These are phyloP conservation scores for Penicillium freii DNA, from an alignment of 2,329 filamentous ascomycete genomes.

Conservation along the genomic window DNA sequence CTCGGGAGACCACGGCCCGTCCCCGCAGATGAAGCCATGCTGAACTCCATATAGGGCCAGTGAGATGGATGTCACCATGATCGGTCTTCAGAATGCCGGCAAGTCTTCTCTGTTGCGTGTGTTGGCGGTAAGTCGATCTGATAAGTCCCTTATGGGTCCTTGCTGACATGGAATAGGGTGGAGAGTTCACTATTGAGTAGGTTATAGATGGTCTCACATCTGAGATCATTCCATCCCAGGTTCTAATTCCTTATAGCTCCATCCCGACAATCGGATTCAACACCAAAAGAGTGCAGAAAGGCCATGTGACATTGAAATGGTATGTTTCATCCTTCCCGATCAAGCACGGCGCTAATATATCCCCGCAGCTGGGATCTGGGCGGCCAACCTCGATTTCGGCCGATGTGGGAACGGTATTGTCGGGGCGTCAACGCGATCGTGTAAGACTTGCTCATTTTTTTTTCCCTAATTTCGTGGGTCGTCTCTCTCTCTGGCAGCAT, in stretches of 20 bases:
- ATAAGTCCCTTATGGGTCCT: not conserved
- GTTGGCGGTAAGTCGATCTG: slow-evolving; percentile 71
- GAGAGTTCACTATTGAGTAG: slow-evolving; percentile 98
- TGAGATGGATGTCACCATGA: slow-evolving; percentile 99
- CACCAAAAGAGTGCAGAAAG: slow-evolving; percentile 96
- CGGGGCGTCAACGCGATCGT: slow-evolving; percentile 96
- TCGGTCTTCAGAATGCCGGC: slow-evolving; percentile 95
- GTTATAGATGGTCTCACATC: slow-evolving; percentile 40
- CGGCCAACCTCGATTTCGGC: slow-evolving; percentile 91
- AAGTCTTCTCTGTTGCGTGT: slow-evolving; percentile 94
- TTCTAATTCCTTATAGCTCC: slow-evolving; percentile 62
- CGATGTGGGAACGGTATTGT: slow-evolving; percentile 99
- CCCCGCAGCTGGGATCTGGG: slow-evolving; percentile 81
- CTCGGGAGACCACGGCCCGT: slow-evolving; percentile 35
- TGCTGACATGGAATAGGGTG: slow-evolving; percentile 61
- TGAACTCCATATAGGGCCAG: slow-evolving; percentile 68
- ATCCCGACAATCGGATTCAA: slow-evolving; percentile 99
- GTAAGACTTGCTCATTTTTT: slow-evolving; percentile 45
- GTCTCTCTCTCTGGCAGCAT: not conserved
- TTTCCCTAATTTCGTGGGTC: not conserved
- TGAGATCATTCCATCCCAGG: not conserved
- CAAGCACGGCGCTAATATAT: slow-evolving; percentile 16
- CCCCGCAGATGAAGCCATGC: slow-evolving; percentile 29
- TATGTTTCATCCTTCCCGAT: slow-evolving; percentile 37
- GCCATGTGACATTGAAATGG: slow-evolving; percentile 97